Evolutionary conservation across 352 stramenopile species (phyloP).

Genomic region (Globisporangium cederbergense): DNA sequence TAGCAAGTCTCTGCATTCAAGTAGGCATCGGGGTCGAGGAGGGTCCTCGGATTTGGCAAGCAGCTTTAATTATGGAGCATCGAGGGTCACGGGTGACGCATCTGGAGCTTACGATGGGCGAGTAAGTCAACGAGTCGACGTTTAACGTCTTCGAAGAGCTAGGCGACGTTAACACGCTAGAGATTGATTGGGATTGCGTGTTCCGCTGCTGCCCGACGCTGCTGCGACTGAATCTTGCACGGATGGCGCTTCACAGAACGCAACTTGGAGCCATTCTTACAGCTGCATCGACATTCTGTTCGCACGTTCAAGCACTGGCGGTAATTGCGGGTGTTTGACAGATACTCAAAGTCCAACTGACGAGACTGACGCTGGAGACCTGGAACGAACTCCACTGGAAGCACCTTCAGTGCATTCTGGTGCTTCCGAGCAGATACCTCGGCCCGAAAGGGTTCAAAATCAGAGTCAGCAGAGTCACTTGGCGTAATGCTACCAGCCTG

Average conservation of each 20-base stretch:
- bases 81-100: no score
- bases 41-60: no score
- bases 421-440: not conserved
- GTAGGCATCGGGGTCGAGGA: no score
- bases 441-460: not conserved
- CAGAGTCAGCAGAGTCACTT: not conserved
- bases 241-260: slow-evolving; percentile 4
- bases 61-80: no score
- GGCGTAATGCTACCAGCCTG: not conserved
- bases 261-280: slow-evolving; percentile 3
- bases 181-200: slow-evolving; percentile 8
- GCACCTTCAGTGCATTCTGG: not conserved
- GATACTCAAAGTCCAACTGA: not conserved
- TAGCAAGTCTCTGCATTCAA: no score
- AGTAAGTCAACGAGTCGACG: no score
- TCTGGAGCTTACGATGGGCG: no score
- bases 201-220: slow-evolving; percentile 1
- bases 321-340: not conserved
- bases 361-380: not conserved
- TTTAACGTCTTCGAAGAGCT: no score
- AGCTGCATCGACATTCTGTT: slow-evolving; percentile 2
- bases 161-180: not conserved
- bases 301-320: not conserved
- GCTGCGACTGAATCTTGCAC: not conserved
- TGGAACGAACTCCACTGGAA: not conserved